phyloP scores from a whole-genome alignment of 805 yeast genomes.

The Schwanniomyces pseudopolymorphus region DNA sequence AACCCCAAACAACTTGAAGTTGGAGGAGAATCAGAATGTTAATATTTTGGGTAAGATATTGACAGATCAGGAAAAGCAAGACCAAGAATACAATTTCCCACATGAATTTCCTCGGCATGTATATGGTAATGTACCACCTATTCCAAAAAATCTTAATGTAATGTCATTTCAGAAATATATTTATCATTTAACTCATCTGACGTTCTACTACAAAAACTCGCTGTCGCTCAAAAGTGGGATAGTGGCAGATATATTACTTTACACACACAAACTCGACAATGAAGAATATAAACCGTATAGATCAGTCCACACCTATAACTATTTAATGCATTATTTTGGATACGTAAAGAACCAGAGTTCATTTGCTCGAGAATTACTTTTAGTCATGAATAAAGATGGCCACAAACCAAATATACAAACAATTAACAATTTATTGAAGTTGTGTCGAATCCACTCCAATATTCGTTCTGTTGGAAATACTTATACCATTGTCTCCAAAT shows the following conservation, averaged over 20 bases:
- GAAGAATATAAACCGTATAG: constrained; percentile 26
- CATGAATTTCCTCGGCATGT: constrained; percentile 17
- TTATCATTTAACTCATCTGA: constrained; percentile 34
- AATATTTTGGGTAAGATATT: constrained; percentile 14
- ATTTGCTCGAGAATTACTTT: constrained; percentile 37
- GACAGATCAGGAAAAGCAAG: constrained; percentile 19
- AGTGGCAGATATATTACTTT: constrained; percentile 35
- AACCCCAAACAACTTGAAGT: constrained; percentile 30
- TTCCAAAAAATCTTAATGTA: constrained; percentile 25
- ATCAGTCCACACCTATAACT: constrained; percentile 37
- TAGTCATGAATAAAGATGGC: constrained; percentile 43
- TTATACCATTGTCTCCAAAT: constrained; percentile 28
- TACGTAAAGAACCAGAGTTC: constrained; percentile 37
- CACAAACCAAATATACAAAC: constrained; percentile 40
- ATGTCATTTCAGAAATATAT: constrained; percentile 35
- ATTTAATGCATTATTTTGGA: constrained; percentile 41
- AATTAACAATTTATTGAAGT: constrained; percentile 34
- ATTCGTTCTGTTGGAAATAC: constrained; percentile 34
- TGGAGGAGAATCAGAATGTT: constrained; percentile 12
- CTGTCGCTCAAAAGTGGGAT: constrained; percentile 35
- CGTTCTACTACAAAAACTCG: constrained; percentile 29
- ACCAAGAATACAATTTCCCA: constrained; percentile 9
- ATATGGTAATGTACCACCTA: constrained; percentile 33
- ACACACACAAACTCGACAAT: constrained; percentile 38
- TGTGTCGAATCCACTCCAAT: constrained; percentile 29